Conservation (phyloP, 768 basidiomycete genomes). For the Boletus subcaerulescens region DNA sequence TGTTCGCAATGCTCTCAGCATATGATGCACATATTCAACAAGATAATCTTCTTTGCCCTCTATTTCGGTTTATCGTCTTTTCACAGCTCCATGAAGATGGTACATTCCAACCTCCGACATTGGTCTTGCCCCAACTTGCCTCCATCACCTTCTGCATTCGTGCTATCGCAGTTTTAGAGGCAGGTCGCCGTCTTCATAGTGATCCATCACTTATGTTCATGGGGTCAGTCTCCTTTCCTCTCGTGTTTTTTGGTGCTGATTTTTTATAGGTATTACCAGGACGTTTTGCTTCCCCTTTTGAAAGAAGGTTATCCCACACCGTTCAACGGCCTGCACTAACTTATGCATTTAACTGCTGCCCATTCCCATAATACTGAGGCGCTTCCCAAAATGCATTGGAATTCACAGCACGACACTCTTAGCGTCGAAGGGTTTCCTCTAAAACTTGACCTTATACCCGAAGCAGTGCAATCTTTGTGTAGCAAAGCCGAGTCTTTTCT, state of each 20-base stretch:
- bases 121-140: background rate
- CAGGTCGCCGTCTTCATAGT: background rate
- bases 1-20: background rate
- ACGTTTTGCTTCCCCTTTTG: background rate
- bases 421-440: background rate
- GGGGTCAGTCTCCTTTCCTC: background rate
- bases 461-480: background rate
- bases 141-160: background rate
- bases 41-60: background rate
- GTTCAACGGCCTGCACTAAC: background rate
- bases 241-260: background rate
- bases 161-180: background rate
- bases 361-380: background rate
- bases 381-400: conserved; percentile 2
- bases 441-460: background rate
- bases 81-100: conserved; percentile 2
- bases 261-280: background rate
- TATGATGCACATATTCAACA: background rate
- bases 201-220: background rate
- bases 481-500: background rate
- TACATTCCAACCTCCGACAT: background rate
- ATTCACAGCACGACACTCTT: background rate
- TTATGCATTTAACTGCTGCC: background rate
- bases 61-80: background rate
- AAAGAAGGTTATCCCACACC: background rate